Conservation (phyloP, 768 basidiomycete species). For the Phylloporus sp. region DNA sequence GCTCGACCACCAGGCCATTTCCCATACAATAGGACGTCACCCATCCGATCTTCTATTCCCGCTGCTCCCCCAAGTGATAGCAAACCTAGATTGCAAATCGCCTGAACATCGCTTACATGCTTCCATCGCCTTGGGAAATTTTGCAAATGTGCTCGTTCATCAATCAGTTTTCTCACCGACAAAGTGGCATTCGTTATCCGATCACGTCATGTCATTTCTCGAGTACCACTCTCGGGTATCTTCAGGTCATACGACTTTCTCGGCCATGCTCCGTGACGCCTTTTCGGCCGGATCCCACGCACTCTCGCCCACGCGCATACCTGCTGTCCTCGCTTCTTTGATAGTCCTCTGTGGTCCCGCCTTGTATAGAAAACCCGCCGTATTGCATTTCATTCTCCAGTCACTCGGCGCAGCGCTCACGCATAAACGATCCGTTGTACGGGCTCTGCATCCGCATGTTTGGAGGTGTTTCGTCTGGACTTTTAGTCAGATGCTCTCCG, state of each 20-base stretch:
- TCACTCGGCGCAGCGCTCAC: slow-evolving; percentile 30
- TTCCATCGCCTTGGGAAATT: slow-evolving; percentile 19
- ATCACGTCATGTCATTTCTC: slow-evolving; percentile 25
- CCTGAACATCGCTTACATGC: slow-evolving; percentile 19
- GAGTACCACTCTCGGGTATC: slow-evolving; percentile 6
- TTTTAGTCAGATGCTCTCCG: slow-evolving; percentile 38
- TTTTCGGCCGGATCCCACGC: slow-evolving; percentile 21
- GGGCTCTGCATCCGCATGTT: slow-evolving; percentile 37
- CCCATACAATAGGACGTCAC: slow-evolving; percentile 19
- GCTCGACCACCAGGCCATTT: slow-evolving; percentile 16
- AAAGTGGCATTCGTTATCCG: slow-evolving; percentile 24
- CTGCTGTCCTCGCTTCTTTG: slow-evolving; percentile 41
- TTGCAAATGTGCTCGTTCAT: slow-evolving; percentile 27
- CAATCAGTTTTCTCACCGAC: slow-evolving; percentile 29
- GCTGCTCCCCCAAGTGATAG: slow-evolving; percentile 20
- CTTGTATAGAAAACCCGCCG: slow-evolving; percentile 38
- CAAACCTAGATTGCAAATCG: slow-evolving; percentile 12
- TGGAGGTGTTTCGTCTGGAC: slow-evolving; percentile 59
- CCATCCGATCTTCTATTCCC: slow-evolving; percentile 14
- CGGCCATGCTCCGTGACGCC: slow-evolving; percentile 24
- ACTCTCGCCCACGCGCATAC: slow-evolving; percentile 39
- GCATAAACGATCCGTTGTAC: slow-evolving; percentile 34
- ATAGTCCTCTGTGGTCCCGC: slow-evolving; percentile 42
- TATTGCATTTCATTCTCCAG: slow-evolving; percentile 36
- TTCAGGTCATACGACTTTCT: slow-evolving; percentile 17